Evolutionary conservation across 306 rosid species (phyloP).

Genomic region (Medicago lupulina): DNA sequence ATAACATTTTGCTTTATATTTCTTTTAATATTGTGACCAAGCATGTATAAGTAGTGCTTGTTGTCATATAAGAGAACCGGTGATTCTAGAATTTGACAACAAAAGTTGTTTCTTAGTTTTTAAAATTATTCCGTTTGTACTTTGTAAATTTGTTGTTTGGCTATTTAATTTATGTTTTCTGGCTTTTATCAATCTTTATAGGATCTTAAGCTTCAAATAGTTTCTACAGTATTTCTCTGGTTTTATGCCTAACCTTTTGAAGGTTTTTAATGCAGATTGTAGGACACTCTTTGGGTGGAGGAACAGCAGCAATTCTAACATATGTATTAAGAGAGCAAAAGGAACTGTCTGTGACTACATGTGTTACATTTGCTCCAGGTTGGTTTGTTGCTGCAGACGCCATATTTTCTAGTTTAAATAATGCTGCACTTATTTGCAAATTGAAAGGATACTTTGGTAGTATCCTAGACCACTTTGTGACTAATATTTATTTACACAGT

Average conservation of each 20-base stretch:
- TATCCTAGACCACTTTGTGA: constrained; percentile 34
- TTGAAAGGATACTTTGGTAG: background rate
- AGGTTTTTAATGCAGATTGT: constrained; percentile 62
- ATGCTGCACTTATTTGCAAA: constrained; percentile 26
- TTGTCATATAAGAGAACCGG: constrained; percentile 1
- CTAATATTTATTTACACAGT: constrained; percentile 13
- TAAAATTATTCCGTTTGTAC: background rate
- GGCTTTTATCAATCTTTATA: constrained; percentile 30
- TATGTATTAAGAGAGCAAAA: constrained; percentile 86
- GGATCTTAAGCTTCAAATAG: constrained; percentile 34
- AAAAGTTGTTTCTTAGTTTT: constrained; percentile 17
- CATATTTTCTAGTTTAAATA: constrained; percentile 4
- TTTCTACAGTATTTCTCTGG: constrained; percentile 17
- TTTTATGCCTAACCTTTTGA: constrained; percentile 12
- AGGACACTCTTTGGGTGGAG: constrained; percentile 99
- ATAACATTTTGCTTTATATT: background rate
- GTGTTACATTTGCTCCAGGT: constrained; percentile 98
- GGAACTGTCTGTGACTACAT: constrained; percentile 72
- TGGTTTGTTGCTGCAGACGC: constrained; percentile 31
- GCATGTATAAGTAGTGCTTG: constrained; percentile 6
- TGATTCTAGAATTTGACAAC: constrained; percentile 28
- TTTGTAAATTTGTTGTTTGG: constrained; percentile 32
- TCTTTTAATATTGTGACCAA: constrained; percentile 13
- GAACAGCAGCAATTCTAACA: constrained; percentile 94
- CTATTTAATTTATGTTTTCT: background rate